Evolutionary conservation across 2,329 filamentous ascomycete species (phyloP).

Genomic region (Epicoccum sorghinum): DNA sequence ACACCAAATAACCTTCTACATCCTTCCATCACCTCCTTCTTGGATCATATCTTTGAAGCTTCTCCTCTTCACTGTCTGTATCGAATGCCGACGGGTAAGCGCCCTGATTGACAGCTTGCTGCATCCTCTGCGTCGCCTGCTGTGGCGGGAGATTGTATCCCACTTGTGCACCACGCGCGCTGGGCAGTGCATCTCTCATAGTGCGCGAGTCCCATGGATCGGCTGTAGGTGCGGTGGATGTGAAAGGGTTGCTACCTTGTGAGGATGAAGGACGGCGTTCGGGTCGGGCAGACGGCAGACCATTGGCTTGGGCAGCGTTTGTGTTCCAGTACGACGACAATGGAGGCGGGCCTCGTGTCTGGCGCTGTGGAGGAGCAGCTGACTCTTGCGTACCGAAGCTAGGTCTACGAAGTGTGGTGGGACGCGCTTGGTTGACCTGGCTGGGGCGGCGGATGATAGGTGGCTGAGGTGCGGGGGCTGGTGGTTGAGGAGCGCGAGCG

Average conservation of each 20-base stretch:
- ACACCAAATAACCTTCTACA: too few species aligned
- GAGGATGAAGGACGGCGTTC: conserved; percentile 1
- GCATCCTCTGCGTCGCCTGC: conserved; percentile 27
- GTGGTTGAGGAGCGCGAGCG: background rate
- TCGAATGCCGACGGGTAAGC: background rate
- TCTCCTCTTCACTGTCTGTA: background rate
- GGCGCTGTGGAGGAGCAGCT: background rate
- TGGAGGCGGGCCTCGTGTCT: background rate
- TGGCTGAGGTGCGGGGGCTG: background rate
- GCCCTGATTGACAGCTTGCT: conserved; percentile 18
- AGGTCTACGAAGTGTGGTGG: background rate
- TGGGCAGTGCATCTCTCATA: conserved; percentile 27
- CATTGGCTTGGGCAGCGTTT: background rate
- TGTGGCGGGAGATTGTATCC: conserved; percentile 18
- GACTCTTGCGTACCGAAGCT: background rate
- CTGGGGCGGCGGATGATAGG: background rate
- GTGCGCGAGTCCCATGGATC: conserved; percentile 37
- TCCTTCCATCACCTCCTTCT: too few species aligned
- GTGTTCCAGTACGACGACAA: background rate
- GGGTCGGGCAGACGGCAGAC: background rate
- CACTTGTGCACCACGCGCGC: conserved; percentile 8
- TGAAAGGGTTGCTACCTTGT: background rate
- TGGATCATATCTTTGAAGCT: background rate
- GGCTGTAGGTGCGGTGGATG: background rate
- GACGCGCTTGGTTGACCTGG: background rate